These are phyloP conservation scores for Naganishia albida DNA, from an alignment of 1,284 basidiomycete genomes.

Conservation along the genomic window DNA sequence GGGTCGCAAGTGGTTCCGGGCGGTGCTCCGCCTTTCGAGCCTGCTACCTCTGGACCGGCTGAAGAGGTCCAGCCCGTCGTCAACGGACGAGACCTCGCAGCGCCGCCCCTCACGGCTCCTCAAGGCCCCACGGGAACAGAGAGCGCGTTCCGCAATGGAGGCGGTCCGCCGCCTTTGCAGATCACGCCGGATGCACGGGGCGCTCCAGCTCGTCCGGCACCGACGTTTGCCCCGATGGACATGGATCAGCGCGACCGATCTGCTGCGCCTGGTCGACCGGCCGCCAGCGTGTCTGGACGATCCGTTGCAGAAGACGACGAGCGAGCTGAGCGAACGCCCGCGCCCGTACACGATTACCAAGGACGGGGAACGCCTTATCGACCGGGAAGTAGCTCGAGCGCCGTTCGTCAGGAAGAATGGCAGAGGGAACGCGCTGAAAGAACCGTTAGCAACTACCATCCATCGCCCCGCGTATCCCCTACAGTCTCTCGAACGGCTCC, in stretches of 20 bases:
- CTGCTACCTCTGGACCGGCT: slow-evolving; percentile 31
- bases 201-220: slow-evolving; percentile 59
- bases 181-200: slow-evolving; percentile 17
- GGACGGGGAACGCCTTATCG: slow-evolving; percentile 25
- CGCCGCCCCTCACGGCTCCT: slow-evolving; percentile 40
- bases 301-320: slow-evolving; percentile 20
- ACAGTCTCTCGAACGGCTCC: neutral
- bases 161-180: slow-evolving; percentile 45
- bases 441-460: neutral
- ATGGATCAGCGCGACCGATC: slow-evolving; percentile 62
- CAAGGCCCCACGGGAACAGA: slow-evolving; percentile 39
- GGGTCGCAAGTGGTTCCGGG: slow-evolving; percentile 37
- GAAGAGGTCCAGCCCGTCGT: slow-evolving; percentile 33
- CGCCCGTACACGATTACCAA: slow-evolving; percentile 3
- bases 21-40: slow-evolving; percentile 33
- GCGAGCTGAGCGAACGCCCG: slow-evolving; percentile 29
- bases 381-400: slow-evolving; percentile 29
- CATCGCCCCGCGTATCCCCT: slow-evolving; percentile 16
- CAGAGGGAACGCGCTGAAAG: slow-evolving; percentile 3
- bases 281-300: slow-evolving; percentile 21
- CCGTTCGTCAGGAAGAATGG: slow-evolving; percentile 23
- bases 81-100: slow-evolving; percentile 45
- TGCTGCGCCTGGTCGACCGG: slow-evolving; percentile 35
- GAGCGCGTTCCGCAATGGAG: slow-evolving; percentile 49
- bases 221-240: slow-evolving; percentile 74